Evolutionary conservation across 225 moss, liverwort and hornwort genomes (phyloP).

Genomic region (Physcomitrellopsis africana): DNA sequence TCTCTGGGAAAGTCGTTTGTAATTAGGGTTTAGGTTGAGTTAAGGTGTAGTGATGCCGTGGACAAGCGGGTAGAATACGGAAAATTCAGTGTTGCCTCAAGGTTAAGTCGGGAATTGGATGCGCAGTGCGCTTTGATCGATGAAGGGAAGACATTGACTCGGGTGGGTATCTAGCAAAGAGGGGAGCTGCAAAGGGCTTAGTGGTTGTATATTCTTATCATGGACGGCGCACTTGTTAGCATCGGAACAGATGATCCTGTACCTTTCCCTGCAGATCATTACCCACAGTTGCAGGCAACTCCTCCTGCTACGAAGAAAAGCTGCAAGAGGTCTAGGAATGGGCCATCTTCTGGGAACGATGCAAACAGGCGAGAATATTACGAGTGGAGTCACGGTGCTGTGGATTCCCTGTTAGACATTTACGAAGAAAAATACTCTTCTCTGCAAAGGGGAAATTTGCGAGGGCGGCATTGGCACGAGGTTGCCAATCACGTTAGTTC

Average conservation of each 20-base stretch:
- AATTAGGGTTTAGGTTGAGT: slow-evolving; percentile 30
- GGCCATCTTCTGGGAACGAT: slow-evolving; percentile 35
- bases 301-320: slow-evolving; percentile 44
- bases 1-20: background rate
- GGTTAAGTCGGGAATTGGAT: background rate
- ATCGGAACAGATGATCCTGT: slow-evolving; percentile 38
- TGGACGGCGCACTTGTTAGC: slow-evolving; percentile 47
- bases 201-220: slow-evolving; percentile 15
- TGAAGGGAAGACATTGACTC: slow-evolving; percentile 1
- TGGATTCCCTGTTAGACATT: slow-evolving; percentile 84
- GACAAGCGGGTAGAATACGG: slow-evolving; percentile 9
- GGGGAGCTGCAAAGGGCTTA: background rate
- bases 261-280: slow-evolving; percentile 43
- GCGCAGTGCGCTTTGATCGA: slow-evolving; percentile 9
- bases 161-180: background rate
- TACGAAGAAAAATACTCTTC: slow-evolving; percentile 93
- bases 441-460: slow-evolving; percentile 82
- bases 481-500: slow-evolving; percentile 89
- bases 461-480: slow-evolving; percentile 91
- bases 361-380: slow-evolving; percentile 53
- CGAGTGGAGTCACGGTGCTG: slow-evolving; percentile 91
- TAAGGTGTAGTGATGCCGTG: background rate
- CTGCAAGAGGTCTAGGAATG: slow-evolving; percentile 44
- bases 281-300: slow-evolving; percentile 42
- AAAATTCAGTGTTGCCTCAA: background rate